Evolutionary conservation across 2,329 filamentous ascomycete genomes (phyloP), one percentile per base, ranked within the genome.

Genomic region (Alternaria gansuensis): DNA sequence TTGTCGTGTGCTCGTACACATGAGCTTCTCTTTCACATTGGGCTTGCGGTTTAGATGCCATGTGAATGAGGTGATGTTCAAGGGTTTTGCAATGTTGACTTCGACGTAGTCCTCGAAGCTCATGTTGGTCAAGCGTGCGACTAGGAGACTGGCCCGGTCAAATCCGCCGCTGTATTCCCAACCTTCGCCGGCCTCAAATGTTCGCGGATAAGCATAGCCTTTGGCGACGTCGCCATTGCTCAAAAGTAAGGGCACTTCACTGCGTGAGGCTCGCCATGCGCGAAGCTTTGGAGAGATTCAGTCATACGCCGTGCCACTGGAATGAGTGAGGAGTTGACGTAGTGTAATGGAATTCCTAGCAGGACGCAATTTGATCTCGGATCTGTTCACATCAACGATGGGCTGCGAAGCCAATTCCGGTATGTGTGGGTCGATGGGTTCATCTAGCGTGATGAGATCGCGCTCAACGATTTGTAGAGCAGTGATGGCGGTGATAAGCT

Each of bases 161-260:
- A 80, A 56, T 1, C 76, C 75, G 4, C 75, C 68, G 14, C 83
- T 82, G 61, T 86, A 86, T 21, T 70, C 73, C 83, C 83, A 86
- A 6, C 79, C 78, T 5, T 79, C 75, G 3, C 83, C 84, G 0
- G 71, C 51, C 29, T 76, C 68, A 31, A 61, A 72, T 14, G 49
- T 24, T 4, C 69, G 63, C 11, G 74, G 72, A 14, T 53, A 54
- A 3, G 69, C 72, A 71, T 79, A 82, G 17, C 78, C 78, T 31
- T 67, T 45, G 1, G 65, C 49, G 6, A 72, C 60, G 21, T 63
- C 49, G 24, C 65, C 60, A 10, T 54, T 50, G 11, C 14, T 51
- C 5, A 55, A 11, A 31, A 59, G 49, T 2, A 37, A 14, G 3
- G 67, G 52, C 4, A 28, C 52, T 36, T 65, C 56, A 44, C 77